Base-by-base conservation (phyloP, 1,284 basidiomycete genomes). In the Malassezia vespertilionis region DNA sequence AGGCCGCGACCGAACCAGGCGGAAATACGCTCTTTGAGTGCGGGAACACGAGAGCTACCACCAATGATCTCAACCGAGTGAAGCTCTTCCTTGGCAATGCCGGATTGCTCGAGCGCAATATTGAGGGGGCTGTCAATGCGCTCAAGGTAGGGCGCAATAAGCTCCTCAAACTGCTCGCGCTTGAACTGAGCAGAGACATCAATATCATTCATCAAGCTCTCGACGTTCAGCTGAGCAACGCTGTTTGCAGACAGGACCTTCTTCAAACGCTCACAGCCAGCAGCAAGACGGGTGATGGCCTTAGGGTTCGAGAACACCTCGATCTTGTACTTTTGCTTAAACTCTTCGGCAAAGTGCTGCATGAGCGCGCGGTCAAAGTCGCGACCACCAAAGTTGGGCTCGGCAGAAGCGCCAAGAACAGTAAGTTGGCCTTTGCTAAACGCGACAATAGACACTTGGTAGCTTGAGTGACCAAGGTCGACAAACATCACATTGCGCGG, bases 251-350 rank as follows among this genome's bases (percentile, higher is more conserved):
- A 69, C 9, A 69, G 62, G n/a, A 69, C 66, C 60, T 69, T 69
- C 50, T 69, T 69, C 46, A 69, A 53, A 31, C 65, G 61, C 57
- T 69, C 66, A 52, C 66, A 69, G 33, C 65, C 66, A 37, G 66
- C 58, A 15, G 57, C 53, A 27, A 69, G 57, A 46, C 66, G 65
- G 66, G 68, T 68, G 54, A 59, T 60, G 46, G 66, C 63, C 57
- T 68, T 68, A 41, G 61, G 60, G 54, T 56, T 68, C 52, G 63
- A 66, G 38, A 65, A 53, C 27, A 69, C 63, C 33, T 69, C 66
- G 52, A 69, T 60, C 56, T 69, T 69, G 63, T 69, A 69, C 56
- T 69, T 69, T 39, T 42, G 57, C 63, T 69, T 66, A 58, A 69
- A 68, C 54, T 68, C 66, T 11, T 61, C 44, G 30, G 65, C 66